phyloP scores from a whole-genome alignment of 495 filamentous ascomycete species.

The Polyplosphaeria fusca region DNA sequence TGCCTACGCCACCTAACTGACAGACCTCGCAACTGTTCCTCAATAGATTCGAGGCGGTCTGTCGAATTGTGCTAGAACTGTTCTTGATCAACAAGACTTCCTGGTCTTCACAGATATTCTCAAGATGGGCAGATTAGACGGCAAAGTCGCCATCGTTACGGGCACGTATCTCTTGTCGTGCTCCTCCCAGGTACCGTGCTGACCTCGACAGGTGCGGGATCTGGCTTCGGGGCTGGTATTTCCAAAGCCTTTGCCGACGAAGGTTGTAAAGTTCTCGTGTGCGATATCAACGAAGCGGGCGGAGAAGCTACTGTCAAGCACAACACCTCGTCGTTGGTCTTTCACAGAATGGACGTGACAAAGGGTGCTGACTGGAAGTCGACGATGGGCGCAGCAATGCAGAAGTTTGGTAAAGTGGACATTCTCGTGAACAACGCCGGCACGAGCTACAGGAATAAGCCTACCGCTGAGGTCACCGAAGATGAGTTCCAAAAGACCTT shows the following conservation, averaged over 20 bases:
- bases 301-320: constrained; percentile 27
- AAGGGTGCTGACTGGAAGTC: constrained; percentile 33
- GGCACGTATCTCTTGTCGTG: constrained; percentile 8
- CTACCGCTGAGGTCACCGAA: constrained; percentile 60
- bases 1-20: too few relatives aligned
- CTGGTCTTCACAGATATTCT: too few relatives aligned
- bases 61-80: too few relatives aligned
- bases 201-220: constrained; percentile 27
- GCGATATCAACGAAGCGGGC: constrained; percentile 32
- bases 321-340: constrained; percentile 24
- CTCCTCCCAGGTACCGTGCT: not conserved
- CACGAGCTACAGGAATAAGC: constrained; percentile 66
- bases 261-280: constrained; percentile 35
- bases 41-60: too few relatives aligned
- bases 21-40: too few relatives aligned
- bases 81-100: too few relatives aligned
- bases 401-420: constrained; percentile 36
- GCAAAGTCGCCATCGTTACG: constrained; percentile 37
- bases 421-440: constrained; percentile 62
- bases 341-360: constrained; percentile 38
- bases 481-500: constrained; percentile 65
- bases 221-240: constrained; percentile 38
- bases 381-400: constrained; percentile 27
- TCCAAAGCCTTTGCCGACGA: constrained; percentile 33
- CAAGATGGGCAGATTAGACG: constrained; percentile 36